phyloP scores from a whole-genome alignment of 73 alveolate species.

The Paramecium sonneborni region DNA sequence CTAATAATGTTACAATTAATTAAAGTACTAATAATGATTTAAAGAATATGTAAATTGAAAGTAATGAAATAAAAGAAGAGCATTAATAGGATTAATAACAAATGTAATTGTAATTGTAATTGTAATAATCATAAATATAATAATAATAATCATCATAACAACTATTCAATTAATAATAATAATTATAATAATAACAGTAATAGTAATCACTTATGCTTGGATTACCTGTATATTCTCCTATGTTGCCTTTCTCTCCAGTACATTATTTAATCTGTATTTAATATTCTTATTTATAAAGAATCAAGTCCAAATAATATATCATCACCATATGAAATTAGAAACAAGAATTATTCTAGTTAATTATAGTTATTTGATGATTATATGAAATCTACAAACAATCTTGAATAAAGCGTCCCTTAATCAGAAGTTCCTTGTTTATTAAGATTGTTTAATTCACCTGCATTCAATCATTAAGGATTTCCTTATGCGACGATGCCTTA shows the following conservation, averaged over 20 bases:
- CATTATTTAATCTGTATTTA: neutral
- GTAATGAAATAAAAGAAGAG: slow-evolving; percentile 24
- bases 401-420: neutral
- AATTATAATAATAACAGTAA: neutral
- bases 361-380: neutral
- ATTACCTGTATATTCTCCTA: slow-evolving; percentile 35
- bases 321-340: slow-evolving; percentile 25
- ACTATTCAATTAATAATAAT: neutral
- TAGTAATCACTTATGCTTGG: neutral
- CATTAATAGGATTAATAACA: neutral
- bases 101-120: neutral
- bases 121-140: neutral
- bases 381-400: slow-evolving; percentile 19
- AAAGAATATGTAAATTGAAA: neutral
- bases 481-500: slow-evolving; percentile 29
- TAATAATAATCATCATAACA: neutral
- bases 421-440: neutral
- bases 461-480: slow-evolving; percentile 12
- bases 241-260: slow-evolving; percentile 31
- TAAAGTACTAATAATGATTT: neutral
- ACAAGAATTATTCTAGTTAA: slow-evolving; percentile 32
- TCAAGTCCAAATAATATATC: slow-evolving; percentile 24
- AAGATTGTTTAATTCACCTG: slow-evolving; percentile 26
- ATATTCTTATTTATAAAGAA: neutral
- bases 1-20: neutral